These are phyloP conservation scores for Phlyctochytrium bullatum DNA, from an alignment of 192 early-diverging fungal species.

Conservation along the genomic window DNA sequence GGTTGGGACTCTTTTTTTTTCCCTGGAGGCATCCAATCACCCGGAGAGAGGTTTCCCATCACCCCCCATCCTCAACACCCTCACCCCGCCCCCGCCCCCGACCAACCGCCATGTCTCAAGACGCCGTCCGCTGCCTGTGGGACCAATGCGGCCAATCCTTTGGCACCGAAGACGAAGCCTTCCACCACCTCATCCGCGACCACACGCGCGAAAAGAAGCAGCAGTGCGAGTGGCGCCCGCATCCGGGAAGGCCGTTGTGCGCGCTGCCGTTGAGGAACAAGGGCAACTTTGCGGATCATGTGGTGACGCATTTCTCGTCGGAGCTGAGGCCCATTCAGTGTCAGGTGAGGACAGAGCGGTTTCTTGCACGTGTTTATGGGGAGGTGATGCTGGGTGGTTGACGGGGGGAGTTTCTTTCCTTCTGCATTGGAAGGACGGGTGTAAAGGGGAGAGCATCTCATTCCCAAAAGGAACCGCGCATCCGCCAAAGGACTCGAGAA, in stretches of 20 bases:
- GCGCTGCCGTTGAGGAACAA: slow-evolving; percentile 21
- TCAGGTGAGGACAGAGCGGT: slow-evolving; percentile 7
- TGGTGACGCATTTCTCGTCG: slow-evolving; percentile 27
- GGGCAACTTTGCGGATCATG: slow-evolving; percentile 34
- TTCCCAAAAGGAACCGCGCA: too few species aligned
- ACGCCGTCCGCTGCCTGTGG: slow-evolving; percentile 19
- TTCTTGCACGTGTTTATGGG: not conserved
- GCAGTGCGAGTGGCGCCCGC: slow-evolving; percentile 24
- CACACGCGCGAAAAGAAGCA: slow-evolving; percentile 28
- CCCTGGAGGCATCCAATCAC: too few species aligned
- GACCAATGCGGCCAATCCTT: slow-evolving; percentile 7
- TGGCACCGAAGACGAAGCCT: slow-evolving; percentile 22
- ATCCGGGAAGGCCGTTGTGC: slow-evolving; percentile 23
- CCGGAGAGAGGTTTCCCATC: too few species aligned
- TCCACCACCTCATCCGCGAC: slow-evolving; percentile 11
- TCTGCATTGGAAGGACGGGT: slow-evolving; percentile 6
- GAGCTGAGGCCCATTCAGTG: slow-evolving; percentile 24
- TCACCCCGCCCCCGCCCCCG: not conserved
- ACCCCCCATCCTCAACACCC: not conserved
- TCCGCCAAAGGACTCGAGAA: not conserved
- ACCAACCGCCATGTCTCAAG: not conserved
- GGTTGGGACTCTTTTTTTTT: too few species aligned
- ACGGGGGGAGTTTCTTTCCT: not conserved
- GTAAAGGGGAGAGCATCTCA: too few species aligned
- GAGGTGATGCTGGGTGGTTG: not conserved